Percentiles rank a stretch among this genome's conserved stretches.
phyloP scores from a whole-genome alignment of 2,329 filamentous ascomycete genomes.

The Dactylellina cionopaga region DNA sequence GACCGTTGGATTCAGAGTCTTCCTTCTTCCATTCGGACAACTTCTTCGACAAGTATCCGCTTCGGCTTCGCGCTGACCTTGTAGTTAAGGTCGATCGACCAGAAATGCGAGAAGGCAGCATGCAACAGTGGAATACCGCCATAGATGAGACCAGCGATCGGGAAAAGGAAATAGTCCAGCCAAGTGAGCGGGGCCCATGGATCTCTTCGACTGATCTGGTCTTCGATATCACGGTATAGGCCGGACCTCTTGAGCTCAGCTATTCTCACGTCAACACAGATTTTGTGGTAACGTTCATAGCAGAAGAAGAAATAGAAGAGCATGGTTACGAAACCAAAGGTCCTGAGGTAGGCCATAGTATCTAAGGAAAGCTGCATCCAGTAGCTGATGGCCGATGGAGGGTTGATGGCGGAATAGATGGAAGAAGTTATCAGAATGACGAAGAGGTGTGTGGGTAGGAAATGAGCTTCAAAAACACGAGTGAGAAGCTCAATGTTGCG shows the following conservation, averaged over 20 bases:
- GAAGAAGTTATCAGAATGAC: slow-evolving; percentile 72
- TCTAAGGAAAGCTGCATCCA: slow-evolving; percentile 69
- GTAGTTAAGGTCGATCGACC: slow-evolving; percentile 75
- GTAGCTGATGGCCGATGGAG: slow-evolving; percentile 65
- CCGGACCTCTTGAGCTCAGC: slow-evolving; percentile 74
- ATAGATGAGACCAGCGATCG: slow-evolving; percentile 74
- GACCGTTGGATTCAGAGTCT: background rate
- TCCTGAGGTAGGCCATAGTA: slow-evolving; percentile 70
- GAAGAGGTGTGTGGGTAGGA: slow-evolving; percentile 74
- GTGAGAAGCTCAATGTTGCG: slow-evolving; percentile 70
- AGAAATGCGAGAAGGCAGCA: slow-evolving; percentile 75
- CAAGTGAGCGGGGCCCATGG: slow-evolving; percentile 57
- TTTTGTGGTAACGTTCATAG: slow-evolving; percentile 74
- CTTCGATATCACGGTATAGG: slow-evolving; percentile 70
- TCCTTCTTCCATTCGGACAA: slow-evolving; percentile 44
- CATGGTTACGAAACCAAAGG: slow-evolving; percentile 71
- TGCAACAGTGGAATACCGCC: slow-evolving; percentile 75
- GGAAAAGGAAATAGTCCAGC: slow-evolving; percentile 73
- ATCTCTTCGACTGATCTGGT: slow-evolving; percentile 68
- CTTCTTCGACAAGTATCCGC: slow-evolving; percentile 28
- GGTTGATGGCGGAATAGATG: slow-evolving; percentile 68
- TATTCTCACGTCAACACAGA: slow-evolving; percentile 70
- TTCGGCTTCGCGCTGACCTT: slow-evolving; percentile 76
- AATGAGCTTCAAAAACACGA: slow-evolving; percentile 78
- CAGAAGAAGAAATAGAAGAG: slow-evolving; percentile 70